phyloP scores from a whole-genome alignment of 345 rosid genomes.

The Cardamine chenopodiifolia region DNA sequence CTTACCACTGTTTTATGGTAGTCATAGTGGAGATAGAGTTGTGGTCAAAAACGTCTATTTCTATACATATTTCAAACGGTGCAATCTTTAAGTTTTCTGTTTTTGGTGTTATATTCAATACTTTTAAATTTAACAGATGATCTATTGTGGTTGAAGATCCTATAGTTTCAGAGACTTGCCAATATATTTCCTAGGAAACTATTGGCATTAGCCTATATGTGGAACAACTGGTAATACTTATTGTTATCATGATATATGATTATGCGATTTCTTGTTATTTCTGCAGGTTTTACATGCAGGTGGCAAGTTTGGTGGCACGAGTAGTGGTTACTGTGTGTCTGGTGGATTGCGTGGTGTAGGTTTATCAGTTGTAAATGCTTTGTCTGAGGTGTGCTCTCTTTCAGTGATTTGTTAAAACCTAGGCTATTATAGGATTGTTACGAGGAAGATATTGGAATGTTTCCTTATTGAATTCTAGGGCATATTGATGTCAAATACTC shows the following conservation, averaged over 20 bases:
- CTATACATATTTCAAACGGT: neutral
- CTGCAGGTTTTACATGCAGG: constrained; percentile 96
- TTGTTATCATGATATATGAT: neutral
- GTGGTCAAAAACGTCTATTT: neutral
- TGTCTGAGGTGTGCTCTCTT: constrained; percentile 76
- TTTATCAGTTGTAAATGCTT: constrained; percentile 94
- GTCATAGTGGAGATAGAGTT: neutral
- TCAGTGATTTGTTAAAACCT: neutral
- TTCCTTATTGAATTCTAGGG: constrained; percentile 13
- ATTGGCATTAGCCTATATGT: neutral
- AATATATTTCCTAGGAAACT: neutral
- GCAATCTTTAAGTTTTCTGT: neutral
- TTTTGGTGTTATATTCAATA: neutral
- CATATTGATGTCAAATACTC: constrained; percentile 6
- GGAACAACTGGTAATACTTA: neutral
- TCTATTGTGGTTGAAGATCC: neutral
- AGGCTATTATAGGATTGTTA: constrained; percentile 11
- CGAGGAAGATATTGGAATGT: neutral
- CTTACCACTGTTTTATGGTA: neutral
- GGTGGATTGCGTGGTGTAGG: constrained; percentile 99
- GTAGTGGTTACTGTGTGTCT: constrained; percentile 95
- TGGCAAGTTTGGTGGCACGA: constrained; percentile 96
- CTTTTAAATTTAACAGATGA: neutral
- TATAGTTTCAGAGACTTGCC: neutral
- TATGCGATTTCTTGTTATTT: constrained; percentile 17